phyloP scores from a whole-genome alignment of 1,284 basidiomycete species.

The Ganoderma leucocontextum region DNA sequence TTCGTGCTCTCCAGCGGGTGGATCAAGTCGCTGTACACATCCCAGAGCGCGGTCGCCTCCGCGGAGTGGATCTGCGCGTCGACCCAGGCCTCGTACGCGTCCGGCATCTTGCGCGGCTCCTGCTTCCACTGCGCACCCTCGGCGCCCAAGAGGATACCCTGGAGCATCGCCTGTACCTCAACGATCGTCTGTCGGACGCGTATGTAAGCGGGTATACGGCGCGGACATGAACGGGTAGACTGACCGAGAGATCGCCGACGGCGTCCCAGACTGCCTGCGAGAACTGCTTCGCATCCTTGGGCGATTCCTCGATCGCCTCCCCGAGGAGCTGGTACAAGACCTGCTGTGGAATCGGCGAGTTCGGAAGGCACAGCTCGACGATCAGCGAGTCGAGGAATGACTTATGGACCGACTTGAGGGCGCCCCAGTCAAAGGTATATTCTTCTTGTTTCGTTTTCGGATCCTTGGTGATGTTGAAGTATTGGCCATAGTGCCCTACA shows the following conservation, averaged over 20 bases:
- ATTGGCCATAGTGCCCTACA: conserved; percentile 70
- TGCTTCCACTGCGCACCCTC: conserved; percentile 59
- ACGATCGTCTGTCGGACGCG: conserved; percentile 57
- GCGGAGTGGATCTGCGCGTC: conserved; percentile 71
- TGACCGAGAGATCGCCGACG: conserved; percentile 78
- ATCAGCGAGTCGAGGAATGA: conserved; percentile 84
- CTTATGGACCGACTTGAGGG: conserved; percentile 65
- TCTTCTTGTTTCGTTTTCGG: conserved; percentile 45
- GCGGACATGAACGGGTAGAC: conserved; percentile 20
- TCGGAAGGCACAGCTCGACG: conserved; percentile 78
- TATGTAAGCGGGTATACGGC: not conserved
- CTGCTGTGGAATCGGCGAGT: conserved; percentile 66
- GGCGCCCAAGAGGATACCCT: conserved; percentile 60
- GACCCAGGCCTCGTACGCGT: conserved; percentile 66
- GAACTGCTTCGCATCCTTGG: conserved; percentile 74
- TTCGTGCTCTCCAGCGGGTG: conserved; percentile 65
- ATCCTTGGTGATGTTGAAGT: conserved; percentile 62
- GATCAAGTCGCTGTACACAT: conserved; percentile 63
- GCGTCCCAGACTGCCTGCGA: conserved; percentile 81
- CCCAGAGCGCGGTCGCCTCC: conserved; percentile 57
- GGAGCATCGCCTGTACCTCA: conserved; percentile 68
- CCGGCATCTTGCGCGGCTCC: conserved; percentile 58
- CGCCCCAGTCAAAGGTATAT: conserved; percentile 67
- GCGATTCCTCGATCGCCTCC: conserved; percentile 74
- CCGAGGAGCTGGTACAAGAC: conserved; percentile 70